Base-by-base conservation (phyloP, 176 grass and related monocot genomes). In the Paspalum vaginatum region DNA sequence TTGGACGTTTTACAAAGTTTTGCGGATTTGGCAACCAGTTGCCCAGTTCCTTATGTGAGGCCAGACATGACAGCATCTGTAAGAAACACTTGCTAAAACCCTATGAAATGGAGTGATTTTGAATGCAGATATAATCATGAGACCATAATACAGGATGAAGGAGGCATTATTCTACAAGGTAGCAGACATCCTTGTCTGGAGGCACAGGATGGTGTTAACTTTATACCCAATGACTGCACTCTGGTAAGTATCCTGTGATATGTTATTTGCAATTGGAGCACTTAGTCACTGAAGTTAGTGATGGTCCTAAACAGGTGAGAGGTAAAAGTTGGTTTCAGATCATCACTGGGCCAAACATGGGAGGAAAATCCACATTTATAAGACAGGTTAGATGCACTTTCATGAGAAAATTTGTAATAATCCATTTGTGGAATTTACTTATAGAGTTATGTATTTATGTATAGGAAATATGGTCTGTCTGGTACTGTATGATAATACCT, bases 261-360 rank as follows among this genome's bases (percentile, higher is more conserved):
- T 70, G 20, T 56, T 77, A 47, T 81, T 82, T 45, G 12, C 48
- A 12, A 54, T 12, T 39, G 57, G 41, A 84, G 11, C 32, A 78
- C 26, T 24, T 69, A 44, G 50, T 67, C 27, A 58, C 58, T 54
- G 27, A 69, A 38, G 58, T 44, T 81, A 24, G 47, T 50, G 55
- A 83, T 47, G 38, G 18, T 84, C 62, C 43, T 79, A 46, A 91
- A 91, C 64, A 98, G 95, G 86, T 89, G 32, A 93, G 95, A 85
- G 92, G 86, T 49, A 92, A 98, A 83, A 98, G 95, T 63, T 98
- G 95, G 95, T 98, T 98, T 85, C 95, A 98, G 77, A 94, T 98
- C 83, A 98, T 98, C 78, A 98, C 95, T 53, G 95, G 95, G 43
- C 95, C 95, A 83, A 98, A 98, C 84, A 98, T 98, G 95, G 95